Base-by-base conservation (phyloP, 176 grass and related monocot species). In the Rhynchospora tenuis region DNA sequence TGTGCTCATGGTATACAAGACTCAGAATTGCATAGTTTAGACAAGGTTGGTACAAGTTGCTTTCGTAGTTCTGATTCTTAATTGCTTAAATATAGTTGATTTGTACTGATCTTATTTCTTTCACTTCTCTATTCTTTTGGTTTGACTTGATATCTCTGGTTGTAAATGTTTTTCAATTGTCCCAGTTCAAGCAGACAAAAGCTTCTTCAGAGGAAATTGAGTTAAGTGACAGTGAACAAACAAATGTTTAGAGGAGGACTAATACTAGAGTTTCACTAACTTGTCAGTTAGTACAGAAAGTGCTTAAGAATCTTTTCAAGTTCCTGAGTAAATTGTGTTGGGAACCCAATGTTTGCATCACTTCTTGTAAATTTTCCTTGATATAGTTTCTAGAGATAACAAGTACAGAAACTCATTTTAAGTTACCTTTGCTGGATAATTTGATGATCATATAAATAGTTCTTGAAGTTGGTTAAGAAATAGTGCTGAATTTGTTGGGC, bases 241-340 rank as follows among this genome's bases (percentile, higher is more conserved):
- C 27, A 83, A 79, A 72, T 68, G 81, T 81, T 23, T 90, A 88
- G 56, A 43, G 0, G 15, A 91, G 89, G 63, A 89, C 85, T 44
- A 77, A 86, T 3, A 89, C 82, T 11, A 93, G 95, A 89, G 90
- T 93, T 16, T 94, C 92, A 0, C 67, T 98, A 52, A 98, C 95
- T 7, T 98, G 95, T 79, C 95, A 87, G 9, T 85, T 95, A 59
- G 95, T 98, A 72, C 83, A 86, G 82, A 98, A 98, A 86, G 92
- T 90, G 72, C 95, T 83, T 67, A 98, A 83, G 59, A 93, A 90
- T 65, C 50, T 98, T 28, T 98, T 98, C 80, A 98, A 93, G 55
- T 90, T 93, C 44, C 44, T 94, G 89, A 86, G 48, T 28, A 54
- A 51, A 76, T 55, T 73, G 71, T 55, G n/a, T 9, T 55, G 16